Percentiles rank a stretch among this genome's conserved stretches.
Conservation (phyloP, 257 asterid species). For the Hygrophila difformis region DNA sequence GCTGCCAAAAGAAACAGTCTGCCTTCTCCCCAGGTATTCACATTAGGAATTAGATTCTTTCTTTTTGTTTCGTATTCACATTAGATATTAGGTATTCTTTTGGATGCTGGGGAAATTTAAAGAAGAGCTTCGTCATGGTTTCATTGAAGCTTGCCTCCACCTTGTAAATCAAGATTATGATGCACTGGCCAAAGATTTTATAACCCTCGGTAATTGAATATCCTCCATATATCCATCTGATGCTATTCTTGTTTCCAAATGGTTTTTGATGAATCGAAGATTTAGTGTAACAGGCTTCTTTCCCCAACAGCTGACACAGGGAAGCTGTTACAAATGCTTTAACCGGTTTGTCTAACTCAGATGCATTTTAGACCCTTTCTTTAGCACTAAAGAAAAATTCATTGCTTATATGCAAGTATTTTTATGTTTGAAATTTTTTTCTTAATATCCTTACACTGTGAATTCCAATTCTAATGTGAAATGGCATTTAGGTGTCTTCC, state of each 20-base stretch:
- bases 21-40: too few relatives aligned
- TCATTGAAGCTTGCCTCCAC: constrained; percentile 96
- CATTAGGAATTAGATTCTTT: too few relatives aligned
- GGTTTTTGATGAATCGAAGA: constrained; percentile 18
- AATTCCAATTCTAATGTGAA: constrained; percentile 21
- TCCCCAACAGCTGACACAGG: constrained; percentile 86
- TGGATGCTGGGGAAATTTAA: constrained; percentile 99
- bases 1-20: too few relatives aligned
- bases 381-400: constrained; percentile 9
- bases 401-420: constrained; percentile 11
- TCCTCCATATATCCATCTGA: constrained; percentile 15
- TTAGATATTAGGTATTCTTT: too few relatives aligned
- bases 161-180: constrained; percentile 96
- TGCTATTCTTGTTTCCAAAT: constrained; percentile 10
- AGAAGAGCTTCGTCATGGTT: constrained; percentile 91
- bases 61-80: too few relatives aligned
- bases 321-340: constrained; percentile 79
- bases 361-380: constrained; percentile 2
- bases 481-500: constrained; percentile 59
- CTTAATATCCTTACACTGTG: constrained; percentile 12
- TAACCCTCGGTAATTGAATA: constrained; percentile 72
- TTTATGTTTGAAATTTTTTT: constrained; percentile 1
- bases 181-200: constrained; percentile 83
- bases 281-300: constrained; percentile 63
- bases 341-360: constrained; percentile 42